Conservation (phyloP, 768 basidiomycete genomes). For the Amanita fuliginea region DNA sequence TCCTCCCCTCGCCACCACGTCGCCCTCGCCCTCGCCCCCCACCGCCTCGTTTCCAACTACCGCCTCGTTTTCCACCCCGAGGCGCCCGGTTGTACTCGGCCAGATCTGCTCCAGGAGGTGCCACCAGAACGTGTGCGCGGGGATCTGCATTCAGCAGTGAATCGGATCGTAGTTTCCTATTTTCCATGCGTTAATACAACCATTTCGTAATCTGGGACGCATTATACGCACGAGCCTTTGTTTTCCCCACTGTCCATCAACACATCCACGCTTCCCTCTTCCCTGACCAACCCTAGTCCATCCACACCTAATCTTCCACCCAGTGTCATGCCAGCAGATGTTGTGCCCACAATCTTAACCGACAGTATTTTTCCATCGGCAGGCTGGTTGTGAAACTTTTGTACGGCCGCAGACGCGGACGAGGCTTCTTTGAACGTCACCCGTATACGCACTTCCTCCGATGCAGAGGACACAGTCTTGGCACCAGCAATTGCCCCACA, state of each 20-base stretch:
- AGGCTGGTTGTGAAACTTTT: conserved; percentile 69
- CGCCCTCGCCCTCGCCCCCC: conserved; percentile 26
- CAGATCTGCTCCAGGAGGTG: conserved; percentile 55
- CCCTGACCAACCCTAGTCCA: conserved; percentile 40
- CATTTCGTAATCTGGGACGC: not conserved
- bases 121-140: conserved; percentile 58
- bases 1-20: conserved; percentile 26
- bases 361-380: conserved; percentile 72
- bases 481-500: conserved; percentile 55
- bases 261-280: conserved; percentile 45
- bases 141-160: conserved; percentile 49
- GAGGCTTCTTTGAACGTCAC: conserved; percentile 59
- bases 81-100: conserved; percentile 34
- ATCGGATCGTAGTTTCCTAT: conserved; percentile 82
- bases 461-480: conserved; percentile 23
- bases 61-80: conserved; percentile 23
- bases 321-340: conserved; percentile 38
- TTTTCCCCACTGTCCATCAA: conserved; percentile 41
- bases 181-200: not conserved
- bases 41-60: conserved; percentile 23
- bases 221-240: conserved; percentile 43
- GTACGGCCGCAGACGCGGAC: conserved; percentile 55
- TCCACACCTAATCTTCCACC: conserved; percentile 50
- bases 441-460: conserved; percentile 42
- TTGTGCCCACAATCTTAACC: conserved; percentile 50